Evolutionary conservation across 2,329 filamentous ascomycete genomes (phyloP).

Genomic region (Erysiphe pulchra): DNA sequence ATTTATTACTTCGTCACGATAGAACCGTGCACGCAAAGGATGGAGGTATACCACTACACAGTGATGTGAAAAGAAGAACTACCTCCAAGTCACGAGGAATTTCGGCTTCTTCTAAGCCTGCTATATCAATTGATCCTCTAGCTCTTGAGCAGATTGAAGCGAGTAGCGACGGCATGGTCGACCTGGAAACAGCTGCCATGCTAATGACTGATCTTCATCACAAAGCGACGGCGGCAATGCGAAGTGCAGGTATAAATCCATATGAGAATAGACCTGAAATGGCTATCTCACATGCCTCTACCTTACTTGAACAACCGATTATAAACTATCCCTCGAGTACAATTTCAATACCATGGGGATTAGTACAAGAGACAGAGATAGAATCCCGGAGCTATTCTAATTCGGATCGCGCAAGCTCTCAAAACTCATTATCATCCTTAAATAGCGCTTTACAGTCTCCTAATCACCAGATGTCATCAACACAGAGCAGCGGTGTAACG

Average conservation of each 20-base stretch:
- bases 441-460: conserved; percentile 27
- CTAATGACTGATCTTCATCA: conserved; percentile 95
- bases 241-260: conserved; percentile 23
- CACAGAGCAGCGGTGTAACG: conserved; percentile 33
- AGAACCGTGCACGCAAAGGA: conserved; percentile 97
- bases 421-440: conserved; percentile 41
- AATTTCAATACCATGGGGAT: conserved; percentile 76
- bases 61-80: conserved; percentile 71
- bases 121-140: conserved; percentile 59
- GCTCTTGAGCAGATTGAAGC: conserved; percentile 83
- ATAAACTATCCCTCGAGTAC: conserved; percentile 54
- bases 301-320: conserved; percentile 50
- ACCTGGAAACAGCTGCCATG: conserved; percentile 94
- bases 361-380: conserved; percentile 42
- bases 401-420: conserved; percentile 39
- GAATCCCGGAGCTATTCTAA: conserved; percentile 57
- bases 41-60: conserved; percentile 77
- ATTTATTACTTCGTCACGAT: conserved; percentile 87
- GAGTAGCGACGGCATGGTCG: conserved; percentile 72
- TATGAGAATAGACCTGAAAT: conserved; percentile 34
- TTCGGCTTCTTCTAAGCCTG: conserved; percentile 44
- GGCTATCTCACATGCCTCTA: conserved; percentile 45
- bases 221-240: conserved; percentile 61
- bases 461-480: conserved; percentile 36
- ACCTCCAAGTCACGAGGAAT: conserved; percentile 40